Evolutionary conservation across 306 rosid species (phyloP).

Genomic region (Lithocarpus polystachyus): DNA sequence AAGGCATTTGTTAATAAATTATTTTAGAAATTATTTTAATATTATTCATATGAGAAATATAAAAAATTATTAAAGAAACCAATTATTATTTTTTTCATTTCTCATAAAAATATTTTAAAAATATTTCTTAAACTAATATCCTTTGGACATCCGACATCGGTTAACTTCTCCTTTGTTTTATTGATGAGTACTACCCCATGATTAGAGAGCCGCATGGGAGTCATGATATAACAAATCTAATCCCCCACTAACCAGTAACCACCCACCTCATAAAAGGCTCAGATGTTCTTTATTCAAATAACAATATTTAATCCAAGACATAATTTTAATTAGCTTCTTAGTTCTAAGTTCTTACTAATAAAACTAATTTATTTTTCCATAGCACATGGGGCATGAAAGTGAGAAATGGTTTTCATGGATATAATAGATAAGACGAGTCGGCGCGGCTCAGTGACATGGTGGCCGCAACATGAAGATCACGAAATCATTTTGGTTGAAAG

Average conservation of each 20-base stretch:
- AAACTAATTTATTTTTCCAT: conserved; percentile 15
- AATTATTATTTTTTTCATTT: no score
- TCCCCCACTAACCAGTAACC: neutral
- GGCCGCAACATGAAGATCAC: conserved; percentile 29
- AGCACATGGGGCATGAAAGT: conserved; percentile 39
- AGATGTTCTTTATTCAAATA: neutral
- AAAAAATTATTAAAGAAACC: neutral
- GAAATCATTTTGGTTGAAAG: conserved; percentile 11
- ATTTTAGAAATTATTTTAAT: no score
- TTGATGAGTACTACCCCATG: neutral
- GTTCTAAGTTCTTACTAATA: neutral
- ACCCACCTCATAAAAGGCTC: conserved; percentile 18
- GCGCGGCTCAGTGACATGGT: conserved; percentile 29
- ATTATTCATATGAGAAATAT: no score
- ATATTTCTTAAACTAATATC: no score
- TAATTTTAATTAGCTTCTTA: neutral
- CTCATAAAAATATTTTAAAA: no score
- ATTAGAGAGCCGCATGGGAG: conserved; percentile 19
- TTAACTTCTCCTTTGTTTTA: no score
- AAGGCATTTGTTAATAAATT: no score
- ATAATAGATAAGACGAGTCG: conserved; percentile 29
- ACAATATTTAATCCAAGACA: neutral
- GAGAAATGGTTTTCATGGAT: conserved; percentile 1
- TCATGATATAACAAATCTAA: conserved; percentile 9
- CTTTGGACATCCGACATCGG: no score